A percentile compares a stretch with the other conserved stretches of the same genome.
phyloP scores from a whole-genome alignment of 306 rosid genomes.

The Delonix regia region DNA sequence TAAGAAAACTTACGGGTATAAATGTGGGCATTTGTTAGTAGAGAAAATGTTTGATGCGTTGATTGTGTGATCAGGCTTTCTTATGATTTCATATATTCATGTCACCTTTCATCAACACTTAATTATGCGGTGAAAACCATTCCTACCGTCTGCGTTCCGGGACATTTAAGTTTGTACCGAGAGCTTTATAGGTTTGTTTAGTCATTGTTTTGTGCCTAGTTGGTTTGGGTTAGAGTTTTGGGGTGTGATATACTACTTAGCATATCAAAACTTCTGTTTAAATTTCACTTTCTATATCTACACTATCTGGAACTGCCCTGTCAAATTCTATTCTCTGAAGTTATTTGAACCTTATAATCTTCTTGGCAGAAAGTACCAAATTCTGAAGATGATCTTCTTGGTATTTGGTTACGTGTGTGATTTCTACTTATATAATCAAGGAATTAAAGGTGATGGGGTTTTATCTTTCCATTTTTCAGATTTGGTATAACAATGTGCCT shows the following conservation, averaged over 20 bases:
- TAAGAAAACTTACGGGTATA: slow-evolving; percentile 47
- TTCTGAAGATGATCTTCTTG: slow-evolving; percentile 2
- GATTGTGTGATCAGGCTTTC: slow-evolving; percentile 18
- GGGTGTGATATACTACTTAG: not conserved
- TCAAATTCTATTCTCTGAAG: not conserved
- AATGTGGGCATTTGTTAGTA: slow-evolving; percentile 7
- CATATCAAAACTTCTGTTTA: not conserved
- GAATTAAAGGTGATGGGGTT: slow-evolving; percentile 1
- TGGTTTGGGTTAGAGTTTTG: not conserved
- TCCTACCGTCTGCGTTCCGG: not conserved
- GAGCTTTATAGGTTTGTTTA: not conserved
- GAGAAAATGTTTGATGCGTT: not conserved
- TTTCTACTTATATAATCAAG: slow-evolving; percentile 14
- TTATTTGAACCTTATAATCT: not conserved
- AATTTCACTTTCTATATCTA: not conserved
- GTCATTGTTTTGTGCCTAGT: not conserved
- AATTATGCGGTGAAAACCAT: not conserved
- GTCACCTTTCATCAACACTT: not conserved
- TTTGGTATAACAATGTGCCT: slow-evolving; percentile 95
- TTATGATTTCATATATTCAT: not conserved
- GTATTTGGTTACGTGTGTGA: not conserved
- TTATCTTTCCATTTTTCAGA: slow-evolving; percentile 44
- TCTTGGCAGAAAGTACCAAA: not conserved
- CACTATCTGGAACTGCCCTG: not conserved
- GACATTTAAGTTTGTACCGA: not conserved